These are phyloP conservation scores for Hypoxylon subgilvum DNA, from an alignment of 495 filamentous ascomycete species.

Conservation along the genomic window DNA sequence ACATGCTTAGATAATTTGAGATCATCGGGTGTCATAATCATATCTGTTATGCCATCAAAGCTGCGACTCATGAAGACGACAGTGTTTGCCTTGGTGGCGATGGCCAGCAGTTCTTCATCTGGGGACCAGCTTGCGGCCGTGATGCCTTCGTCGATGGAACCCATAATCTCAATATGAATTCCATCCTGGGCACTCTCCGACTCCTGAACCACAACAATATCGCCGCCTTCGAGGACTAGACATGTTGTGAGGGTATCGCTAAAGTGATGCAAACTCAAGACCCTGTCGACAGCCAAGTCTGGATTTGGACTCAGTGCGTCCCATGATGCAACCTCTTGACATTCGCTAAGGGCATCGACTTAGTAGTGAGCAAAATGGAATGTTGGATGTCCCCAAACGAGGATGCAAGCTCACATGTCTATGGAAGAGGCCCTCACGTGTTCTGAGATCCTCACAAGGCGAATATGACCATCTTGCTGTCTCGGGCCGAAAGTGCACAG, in stretches of 20 bases:
- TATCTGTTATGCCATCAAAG: slow-evolving; percentile 80
- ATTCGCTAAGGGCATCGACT: slow-evolving; percentile 39
- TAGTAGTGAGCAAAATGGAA: slow-evolving; percentile 20
- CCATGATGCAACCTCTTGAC: slow-evolving; percentile 77
- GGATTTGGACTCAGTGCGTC: slow-evolving; percentile 77
- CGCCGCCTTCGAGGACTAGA: slow-evolving; percentile 85
- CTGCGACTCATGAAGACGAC: slow-evolving; percentile 90
- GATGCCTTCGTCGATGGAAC: slow-evolving; percentile 90
- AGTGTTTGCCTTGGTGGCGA: slow-evolving; percentile 78
- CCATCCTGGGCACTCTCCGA: slow-evolving; percentile 56
- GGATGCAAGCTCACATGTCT: slow-evolving; percentile 51
- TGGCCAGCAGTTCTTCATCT: slow-evolving; percentile 86
- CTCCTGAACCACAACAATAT: slow-evolving; percentile 85
- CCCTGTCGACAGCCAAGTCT: slow-evolving; percentile 69
- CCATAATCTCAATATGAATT: slow-evolving; percentile 85
- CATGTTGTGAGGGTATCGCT: slow-evolving; percentile 76
- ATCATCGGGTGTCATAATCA: slow-evolving; percentile 74
- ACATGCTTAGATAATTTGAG: slow-evolving; percentile 91
- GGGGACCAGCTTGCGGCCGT: slow-evolving; percentile 91
- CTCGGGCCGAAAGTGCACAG: slow-evolving; percentile 79
- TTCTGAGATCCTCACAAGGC: slow-evolving; percentile 63
- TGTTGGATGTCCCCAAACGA: slow-evolving; percentile 19
- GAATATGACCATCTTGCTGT: slow-evolving; percentile 64
- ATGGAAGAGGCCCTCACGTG: slow-evolving; percentile 44
- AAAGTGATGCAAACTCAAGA: slow-evolving; percentile 83